Evolutionary conservation across 2,329 filamentous ascomycete genomes (phyloP), one percentile per base, ranked within the genome.

Genomic region (Cytospora mali): DNA sequence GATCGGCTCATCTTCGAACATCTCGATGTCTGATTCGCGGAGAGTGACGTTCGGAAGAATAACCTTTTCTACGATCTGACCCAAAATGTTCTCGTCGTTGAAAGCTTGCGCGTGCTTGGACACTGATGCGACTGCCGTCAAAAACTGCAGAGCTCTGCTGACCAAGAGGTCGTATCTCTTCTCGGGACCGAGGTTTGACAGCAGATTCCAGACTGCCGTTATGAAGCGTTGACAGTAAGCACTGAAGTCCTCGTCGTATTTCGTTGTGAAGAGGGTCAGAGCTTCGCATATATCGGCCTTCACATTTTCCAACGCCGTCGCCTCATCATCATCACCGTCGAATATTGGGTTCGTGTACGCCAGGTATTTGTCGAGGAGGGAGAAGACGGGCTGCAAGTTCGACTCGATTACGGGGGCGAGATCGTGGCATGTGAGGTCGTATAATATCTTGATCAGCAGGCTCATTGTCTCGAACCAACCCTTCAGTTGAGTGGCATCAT

Each of bases 1-100:
- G 68, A 99, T 99, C 0, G 95, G 95, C 79, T 99, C 96, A 73
- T 99, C 96, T 74, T 99, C 95, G 70, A 99, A 98, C 68, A 97
- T 84, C 75, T 99, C 95, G 60, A 97, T 85, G 68, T 99, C 96
- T 0, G 93, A 95, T 71, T 97, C 95, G 68, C 96, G 88, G 64
- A 99, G 80, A 18, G 90, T 90, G 63, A 99, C 87, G 71, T 99
- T 99, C 11, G 95, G 94, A 67, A 99, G 79, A 62, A 99, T 91
- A 63, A 98, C 95, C 78, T 97, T 97, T 75, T 98, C 93, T 11
- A 97, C 91, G 58, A 99, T 91, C 74, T 97, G 90, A 21, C 88
- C 87, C 39, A 98, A 80, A 3, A 92, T 89, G 5, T 84, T 83
- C 71, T 93, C 86, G 69, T 89, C 88, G 76, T 96, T 93, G 84